These are phyloP conservation scores for Omphalotus guepiniiformis DNA, from an alignment of 768 basidiomycete genomes.

Conservation along the genomic window DNA sequence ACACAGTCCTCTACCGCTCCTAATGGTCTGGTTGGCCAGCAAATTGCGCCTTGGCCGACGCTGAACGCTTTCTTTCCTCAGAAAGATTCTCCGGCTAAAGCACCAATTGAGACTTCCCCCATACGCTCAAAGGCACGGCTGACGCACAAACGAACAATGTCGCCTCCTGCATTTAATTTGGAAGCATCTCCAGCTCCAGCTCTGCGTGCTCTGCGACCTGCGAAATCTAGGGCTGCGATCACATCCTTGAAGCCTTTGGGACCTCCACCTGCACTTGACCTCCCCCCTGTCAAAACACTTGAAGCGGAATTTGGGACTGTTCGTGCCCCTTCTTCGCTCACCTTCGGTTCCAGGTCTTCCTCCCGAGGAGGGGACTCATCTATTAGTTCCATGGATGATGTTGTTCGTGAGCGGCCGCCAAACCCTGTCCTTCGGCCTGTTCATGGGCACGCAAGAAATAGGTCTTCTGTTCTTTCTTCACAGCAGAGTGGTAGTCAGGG, in stretches of 20 bases:
- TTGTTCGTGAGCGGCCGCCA: conserved; percentile 20
- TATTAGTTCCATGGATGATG: conserved; percentile 15
- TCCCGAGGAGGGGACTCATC: conserved; percentile 20
- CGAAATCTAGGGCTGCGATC: conserved; percentile 15
- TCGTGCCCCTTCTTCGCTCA: conserved; percentile 8
- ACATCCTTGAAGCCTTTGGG: conserved; percentile 6
- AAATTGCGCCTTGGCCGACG: conserved; percentile 61
- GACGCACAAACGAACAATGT: conserved; percentile 28
- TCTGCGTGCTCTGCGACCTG: conserved; percentile 39
- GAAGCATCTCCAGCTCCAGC: conserved; percentile 33
- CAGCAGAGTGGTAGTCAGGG: neutral
- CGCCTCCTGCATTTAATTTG: conserved; percentile 27
- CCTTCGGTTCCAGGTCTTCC: conserved; percentile 26
- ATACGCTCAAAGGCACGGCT: conserved; percentile 13
- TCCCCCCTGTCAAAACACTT: neutral
- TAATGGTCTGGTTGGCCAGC: conserved; percentile 37
- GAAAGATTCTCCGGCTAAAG: neutral
- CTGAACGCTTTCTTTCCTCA: conserved; percentile 27
- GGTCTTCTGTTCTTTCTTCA: conserved; percentile 18
- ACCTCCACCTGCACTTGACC: conserved; percentile 5
- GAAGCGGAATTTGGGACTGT: neutral
- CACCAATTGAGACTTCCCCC: neutral
- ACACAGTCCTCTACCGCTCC: too few species aligned
- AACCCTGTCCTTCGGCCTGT: conserved; percentile 34
- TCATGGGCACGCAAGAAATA: conserved; percentile 18